phyloP scores from a whole-genome alignment of 2,329 filamentous ascomycete species.

The Botrytis paeoniae region DNA sequence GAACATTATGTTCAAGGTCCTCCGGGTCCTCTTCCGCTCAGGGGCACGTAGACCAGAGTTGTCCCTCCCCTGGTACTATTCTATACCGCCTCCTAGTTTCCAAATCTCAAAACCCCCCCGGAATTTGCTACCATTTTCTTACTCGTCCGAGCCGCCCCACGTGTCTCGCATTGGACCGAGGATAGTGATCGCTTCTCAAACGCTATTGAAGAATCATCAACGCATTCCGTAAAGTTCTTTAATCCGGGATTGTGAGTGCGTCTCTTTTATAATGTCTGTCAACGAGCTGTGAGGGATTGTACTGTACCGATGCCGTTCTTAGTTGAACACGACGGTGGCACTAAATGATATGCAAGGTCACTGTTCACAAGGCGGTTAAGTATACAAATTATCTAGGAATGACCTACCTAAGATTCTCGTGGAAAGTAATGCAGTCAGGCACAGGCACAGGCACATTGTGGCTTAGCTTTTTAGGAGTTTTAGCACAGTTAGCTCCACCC shows the following conservation, averaged over 20 bases:
- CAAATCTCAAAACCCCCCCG: neutral
- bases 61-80: neutral
- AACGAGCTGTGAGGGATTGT: neutral
- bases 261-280: neutral
- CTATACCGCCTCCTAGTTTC: constrained; percentile 13
- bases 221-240: neutral
- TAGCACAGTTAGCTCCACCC: neutral
- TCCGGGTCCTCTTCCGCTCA: constrained; percentile 22
- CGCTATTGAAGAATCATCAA: neutral
- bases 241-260: neutral
- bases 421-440: constrained; percentile 6
- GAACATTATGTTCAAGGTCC: constrained; percentile 11
- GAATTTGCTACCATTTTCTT: neutral
- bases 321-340: neutral
- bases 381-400: constrained; percentile 4
- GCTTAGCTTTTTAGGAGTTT: constrained; percentile 15
- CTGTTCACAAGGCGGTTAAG: constrained; percentile 14
- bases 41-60: constrained; percentile 15
- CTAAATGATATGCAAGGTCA: constrained; percentile 8
- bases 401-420: neutral
- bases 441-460: constrained; percentile 15
- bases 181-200: constrained; percentile 1
- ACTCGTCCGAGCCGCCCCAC: constrained; percentile 16
- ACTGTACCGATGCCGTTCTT: neutral
- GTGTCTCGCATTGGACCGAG: constrained; percentile 14